These are phyloP conservation scores for Symbiodinium pilosum DNA, from an alignment of 73 alveolate genomes.

Conservation along the genomic window DNA sequence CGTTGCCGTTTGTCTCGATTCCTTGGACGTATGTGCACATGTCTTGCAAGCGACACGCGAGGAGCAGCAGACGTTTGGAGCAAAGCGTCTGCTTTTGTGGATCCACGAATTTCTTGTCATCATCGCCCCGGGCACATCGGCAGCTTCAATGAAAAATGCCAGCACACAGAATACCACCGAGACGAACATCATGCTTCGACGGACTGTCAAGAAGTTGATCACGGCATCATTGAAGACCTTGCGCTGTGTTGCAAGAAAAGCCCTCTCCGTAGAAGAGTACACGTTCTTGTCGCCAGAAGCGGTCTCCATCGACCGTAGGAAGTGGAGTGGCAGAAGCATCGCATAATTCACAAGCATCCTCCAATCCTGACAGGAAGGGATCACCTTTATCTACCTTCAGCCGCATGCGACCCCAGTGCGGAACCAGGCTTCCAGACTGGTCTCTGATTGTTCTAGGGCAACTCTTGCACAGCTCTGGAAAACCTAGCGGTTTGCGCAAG, in stretches of 20 bases:
- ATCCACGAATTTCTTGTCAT: neutral
- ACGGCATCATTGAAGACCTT: conserved; percentile 80
- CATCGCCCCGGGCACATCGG: conserved; percentile 48
- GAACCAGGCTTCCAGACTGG: no score
- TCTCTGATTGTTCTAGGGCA: neutral
- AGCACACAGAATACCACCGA: conserved; percentile 55
- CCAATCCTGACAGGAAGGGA: conserved; percentile 40
- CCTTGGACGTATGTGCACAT: neutral
- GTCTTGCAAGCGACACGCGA: neutral
- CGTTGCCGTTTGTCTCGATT: conserved; percentile 47
- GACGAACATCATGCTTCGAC: conserved; percentile 93
- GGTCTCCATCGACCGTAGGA: conserved; percentile 84
- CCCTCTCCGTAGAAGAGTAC: conserved; percentile 29
- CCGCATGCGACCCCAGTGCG: no score
- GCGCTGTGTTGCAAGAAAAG: conserved; percentile 56
- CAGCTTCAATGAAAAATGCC: conserved; percentile 18
- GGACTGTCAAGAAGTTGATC: conserved; percentile 57
- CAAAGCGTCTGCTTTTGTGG: neutral
- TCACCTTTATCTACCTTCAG: no score
- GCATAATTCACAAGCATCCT: conserved; percentile 32
- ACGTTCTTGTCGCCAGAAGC: conserved; percentile 61
- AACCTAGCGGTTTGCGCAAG: no score
- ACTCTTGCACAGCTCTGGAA: neutral
- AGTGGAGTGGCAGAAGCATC: conserved; percentile 74
- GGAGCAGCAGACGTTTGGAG: neutral